A percentile compares a stretch with the other conserved stretches of the same genome.
phyloP scores from a whole-genome alignment of 495 filamentous ascomycete species.

The Penicillium odoratum region DNA sequence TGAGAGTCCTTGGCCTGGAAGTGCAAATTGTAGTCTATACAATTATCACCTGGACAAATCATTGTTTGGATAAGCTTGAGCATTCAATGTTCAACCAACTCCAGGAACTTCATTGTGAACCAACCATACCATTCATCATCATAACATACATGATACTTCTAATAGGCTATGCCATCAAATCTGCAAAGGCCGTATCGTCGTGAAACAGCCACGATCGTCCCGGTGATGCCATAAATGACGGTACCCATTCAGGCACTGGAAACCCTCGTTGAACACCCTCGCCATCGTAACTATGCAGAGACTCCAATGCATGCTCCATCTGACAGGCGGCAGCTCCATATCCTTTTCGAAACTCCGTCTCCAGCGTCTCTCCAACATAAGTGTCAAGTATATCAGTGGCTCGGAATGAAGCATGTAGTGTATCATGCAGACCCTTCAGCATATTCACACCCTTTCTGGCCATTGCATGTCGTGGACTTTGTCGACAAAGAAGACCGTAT shows the following conservation, averaged over 20 bases:
- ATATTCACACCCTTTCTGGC: conserved; percentile 13
- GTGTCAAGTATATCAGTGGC: not conserved
- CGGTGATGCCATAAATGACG: conserved; percentile 15
- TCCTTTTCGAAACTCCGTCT: not conserved
- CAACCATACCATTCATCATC: not conserved
- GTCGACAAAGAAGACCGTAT: conserved; percentile 12
- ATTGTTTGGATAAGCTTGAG: not conserved
- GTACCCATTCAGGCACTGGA: conserved; percentile 18
- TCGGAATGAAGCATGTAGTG: not conserved
- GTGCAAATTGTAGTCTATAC: too few relatives aligned
- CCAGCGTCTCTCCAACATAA: not conserved
- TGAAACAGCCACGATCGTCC: conserved; percentile 20
- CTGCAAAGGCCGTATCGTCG: conserved; percentile 10
- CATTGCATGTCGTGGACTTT: conserved; percentile 12
- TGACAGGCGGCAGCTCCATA: conserved; percentile 2
- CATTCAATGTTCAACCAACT: not conserved
- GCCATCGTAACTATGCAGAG: conserved; percentile 13
- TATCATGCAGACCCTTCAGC: conserved; percentile 15
- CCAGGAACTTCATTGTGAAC: not conserved
- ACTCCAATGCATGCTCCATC: conserved; percentile 18
- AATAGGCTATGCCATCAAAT: conserved; percentile 10
- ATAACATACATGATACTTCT: not conserved
- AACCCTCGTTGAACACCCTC: not conserved
- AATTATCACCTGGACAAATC: too few relatives aligned
- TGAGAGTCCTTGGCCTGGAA: too few relatives aligned